Base-by-base conservation (phyloP, 345 rosid genomes). In the Salix purpurea region DNA sequence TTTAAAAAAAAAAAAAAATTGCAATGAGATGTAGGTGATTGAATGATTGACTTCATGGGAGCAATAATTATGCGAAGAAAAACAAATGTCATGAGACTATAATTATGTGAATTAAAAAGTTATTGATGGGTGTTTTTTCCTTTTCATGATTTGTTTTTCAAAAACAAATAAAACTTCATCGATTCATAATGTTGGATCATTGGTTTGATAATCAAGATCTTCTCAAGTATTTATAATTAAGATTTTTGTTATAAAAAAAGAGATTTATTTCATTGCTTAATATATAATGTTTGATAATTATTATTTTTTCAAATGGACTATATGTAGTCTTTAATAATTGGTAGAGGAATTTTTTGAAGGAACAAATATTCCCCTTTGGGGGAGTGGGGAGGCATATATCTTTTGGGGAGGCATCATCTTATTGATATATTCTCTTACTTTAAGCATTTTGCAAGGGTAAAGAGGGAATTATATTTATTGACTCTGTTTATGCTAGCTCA, bases 401-500 rank as follows among this genome's bases (percentile, higher is more conserved):
- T 44, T 44, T 44, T 46, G 18, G 32, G 32, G 32, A 32, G 36
- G 36, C 36, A 34, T 34, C 36, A 34, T 34, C 36, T 34, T 34
- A 32, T 34, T 34, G 36, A 34, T 34, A 46, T 13, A 14, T 46
- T 46, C 52, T 46, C 18, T 4, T 15, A 46, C 52, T 46, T 46
- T 46, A 15, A 46, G 18, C 18, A 46, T 4, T 46, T 46, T 46
- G 52, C 1, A 14, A 46, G 14, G 19, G 52, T 46, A 46, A 46
- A 46, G 6, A 15, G 18, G 4, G 1, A 46, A 2, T 10, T 11
- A 42, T 42, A 46, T 14, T 1, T 0, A 4, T 46, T 46, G 9
- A 4, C 54, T 46, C n/a, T 77, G 67, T 65, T 32, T 73, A 69
- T 65, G 37, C 18, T 46, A 46, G 15, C 75, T 37, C 83, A 96